Conservation (phyloP, 768 basidiomycete species). For the Cyclocybe aegerita region DNA sequence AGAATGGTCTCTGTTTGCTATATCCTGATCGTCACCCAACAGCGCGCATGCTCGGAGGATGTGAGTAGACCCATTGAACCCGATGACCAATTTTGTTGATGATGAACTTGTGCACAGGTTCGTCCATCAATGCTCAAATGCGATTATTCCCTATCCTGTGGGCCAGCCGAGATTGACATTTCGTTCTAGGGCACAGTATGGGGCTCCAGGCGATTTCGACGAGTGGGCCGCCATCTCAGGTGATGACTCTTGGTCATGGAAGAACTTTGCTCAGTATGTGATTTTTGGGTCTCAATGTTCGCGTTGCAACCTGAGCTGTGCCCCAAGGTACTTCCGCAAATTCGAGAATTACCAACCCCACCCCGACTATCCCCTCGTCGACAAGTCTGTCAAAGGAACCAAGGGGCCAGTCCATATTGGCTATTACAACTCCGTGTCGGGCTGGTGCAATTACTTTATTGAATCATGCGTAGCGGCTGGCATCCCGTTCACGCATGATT, state of each 20-base stretch:
- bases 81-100: not conserved
- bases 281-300: not conserved
- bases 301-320: not conserved
- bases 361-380: conserved; percentile 49
- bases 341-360: conserved; percentile 62
- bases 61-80: conserved; percentile 35
- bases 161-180: not conserved
- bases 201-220: conserved; percentile 69
- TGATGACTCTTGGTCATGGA: conserved; percentile 62
- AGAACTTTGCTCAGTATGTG: conserved; percentile 46
- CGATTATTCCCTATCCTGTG: conserved; percentile 8
- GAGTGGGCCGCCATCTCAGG: conserved; percentile 56
- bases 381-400: conserved; percentile 45
- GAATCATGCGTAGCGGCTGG: conserved; percentile 53
- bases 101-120: conserved; percentile 35
- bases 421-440: conserved; percentile 48
- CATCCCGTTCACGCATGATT: conserved; percentile 56
- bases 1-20: not conserved
- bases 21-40: not conserved
- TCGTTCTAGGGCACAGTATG: conserved; percentile 53
- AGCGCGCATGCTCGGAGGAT: conserved; percentile 70
- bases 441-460: conserved; percentile 49
- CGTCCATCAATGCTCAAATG: conserved; percentile 65
- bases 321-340: conserved; percentile 60
- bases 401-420: conserved; percentile 61